A percentile compares a stretch with the other conserved stretches of the same genome.
Conservation (phyloP, 2,329 filamentous ascomycete species). For the Phialophora tarda region DNA sequence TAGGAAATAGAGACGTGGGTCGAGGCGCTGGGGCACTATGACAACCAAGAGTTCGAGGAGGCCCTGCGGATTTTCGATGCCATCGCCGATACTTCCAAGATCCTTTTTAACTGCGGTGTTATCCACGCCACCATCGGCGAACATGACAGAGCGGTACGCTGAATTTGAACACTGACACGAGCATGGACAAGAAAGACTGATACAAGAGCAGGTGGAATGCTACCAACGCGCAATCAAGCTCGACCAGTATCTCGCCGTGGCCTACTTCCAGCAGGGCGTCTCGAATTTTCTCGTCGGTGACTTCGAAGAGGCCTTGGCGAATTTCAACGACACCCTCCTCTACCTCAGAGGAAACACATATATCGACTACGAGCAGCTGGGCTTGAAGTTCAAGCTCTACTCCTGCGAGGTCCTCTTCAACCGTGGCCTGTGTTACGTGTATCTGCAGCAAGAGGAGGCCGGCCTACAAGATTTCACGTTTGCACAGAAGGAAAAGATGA, state of each 20-base stretch:
- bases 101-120: slow-evolving; percentile 96
- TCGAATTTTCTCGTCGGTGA: slow-evolving; percentile 97
- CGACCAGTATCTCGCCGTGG: slow-evolving; percentile 94
- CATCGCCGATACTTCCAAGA: slow-evolving; percentile 96
- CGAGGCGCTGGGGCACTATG: slow-evolving; percentile 84
- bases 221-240: slow-evolving; percentile 90
- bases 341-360: slow-evolving; percentile 95
- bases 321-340: slow-evolving; percentile 96
- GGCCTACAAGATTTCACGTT: slow-evolving; percentile 90
- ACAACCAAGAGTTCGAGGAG: slow-evolving; percentile 96
- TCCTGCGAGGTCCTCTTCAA: slow-evolving; percentile 99
- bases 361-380: slow-evolving; percentile 97
- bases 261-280: slow-evolving; percentile 97
- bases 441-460: slow-evolving; percentile 86
- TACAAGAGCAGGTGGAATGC: slow-evolving; percentile 74
- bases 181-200: slow-evolving; percentile 27
- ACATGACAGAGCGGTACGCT: slow-evolving; percentile 83
- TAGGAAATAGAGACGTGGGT: slow-evolving; percentile 99
- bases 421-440: slow-evolving; percentile 94
- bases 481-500: slow-evolving; percentile 93
- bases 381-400: slow-evolving; percentile 93
- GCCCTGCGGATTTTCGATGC: slow-evolving; percentile 80
- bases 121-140: slow-evolving; percentile 96
- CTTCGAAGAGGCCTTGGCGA: slow-evolving; percentile 94
- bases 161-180: slow-evolving; percentile 16